Evolutionary conservation across 2,329 filamentous ascomycete species (phyloP).

Genomic region (Aspergillus terreus): DNA sequence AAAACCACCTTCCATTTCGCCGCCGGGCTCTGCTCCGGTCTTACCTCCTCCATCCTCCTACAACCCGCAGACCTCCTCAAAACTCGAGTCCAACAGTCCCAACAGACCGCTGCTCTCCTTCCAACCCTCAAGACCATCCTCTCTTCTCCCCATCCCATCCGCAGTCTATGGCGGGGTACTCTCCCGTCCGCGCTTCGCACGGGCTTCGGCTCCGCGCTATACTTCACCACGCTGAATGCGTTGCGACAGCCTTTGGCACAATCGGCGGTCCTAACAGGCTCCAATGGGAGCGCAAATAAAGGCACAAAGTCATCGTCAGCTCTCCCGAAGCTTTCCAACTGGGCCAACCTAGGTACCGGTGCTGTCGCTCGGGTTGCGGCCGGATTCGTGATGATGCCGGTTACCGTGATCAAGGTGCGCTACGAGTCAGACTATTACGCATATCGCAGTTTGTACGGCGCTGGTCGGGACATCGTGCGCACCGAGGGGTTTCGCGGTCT

Average conservation of each 20-base stretch:
- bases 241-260: slow-evolving; percentile 66
- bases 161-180: slow-evolving; percentile 85
- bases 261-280: slow-evolving; percentile 33
- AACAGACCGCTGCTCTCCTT: slow-evolving; percentile 61
- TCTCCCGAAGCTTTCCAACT: slow-evolving; percentile 76
- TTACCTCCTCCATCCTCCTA: slow-evolving; percentile 82
- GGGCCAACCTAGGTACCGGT: slow-evolving; percentile 80
- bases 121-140: slow-evolving; percentile 68
- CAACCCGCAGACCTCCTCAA: slow-evolving; percentile 96
- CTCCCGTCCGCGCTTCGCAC: slow-evolving; percentile 90
- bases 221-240: slow-evolving; percentile 84
- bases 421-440: slow-evolving; percentile 86
- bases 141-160: slow-evolving; percentile 61
- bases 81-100: slow-evolving; percentile 88
- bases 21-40: slow-evolving; percentile 81
- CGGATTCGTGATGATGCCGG: slow-evolving; percentile 88
- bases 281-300: slow-evolving; percentile 21
- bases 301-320: slow-evolving; percentile 61
- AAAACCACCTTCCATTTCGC: slow-evolving; percentile 71
- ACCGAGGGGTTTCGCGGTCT: slow-evolving; percentile 77
- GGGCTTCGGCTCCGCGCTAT: slow-evolving; percentile 86
- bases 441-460: slow-evolving; percentile 72
- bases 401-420: slow-evolving; percentile 94
- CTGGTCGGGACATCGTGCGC: slow-evolving; percentile 68
- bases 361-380: slow-evolving; percentile 80